Conservation (phyloP, 2,329 filamentous ascomycete species). For the Beauveria rudraprayagi region DNA sequence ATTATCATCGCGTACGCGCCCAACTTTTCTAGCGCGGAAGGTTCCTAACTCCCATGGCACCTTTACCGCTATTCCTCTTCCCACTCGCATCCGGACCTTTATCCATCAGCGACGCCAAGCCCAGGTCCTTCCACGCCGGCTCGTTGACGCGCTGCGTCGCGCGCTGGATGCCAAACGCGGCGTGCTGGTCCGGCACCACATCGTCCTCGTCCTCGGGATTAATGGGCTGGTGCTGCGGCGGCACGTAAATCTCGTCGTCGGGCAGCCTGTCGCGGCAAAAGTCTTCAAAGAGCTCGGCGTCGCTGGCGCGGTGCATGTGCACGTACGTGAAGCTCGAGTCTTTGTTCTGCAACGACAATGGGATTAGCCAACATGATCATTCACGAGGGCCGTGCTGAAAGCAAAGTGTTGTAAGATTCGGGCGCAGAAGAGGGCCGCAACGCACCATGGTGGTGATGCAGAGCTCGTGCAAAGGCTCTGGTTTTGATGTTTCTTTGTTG, state of each 20-base stretch:
- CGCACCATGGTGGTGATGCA: slow-evolving; percentile 1
- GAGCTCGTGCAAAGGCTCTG: background rate
- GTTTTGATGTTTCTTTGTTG: background rate
- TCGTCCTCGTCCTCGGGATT: slow-evolving; percentile 87
- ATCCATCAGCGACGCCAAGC: slow-evolving; percentile 61
- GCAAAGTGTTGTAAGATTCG: no score
- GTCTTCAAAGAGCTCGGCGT: slow-evolving; percentile 74
- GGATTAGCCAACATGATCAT: no score
- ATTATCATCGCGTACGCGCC: background rate
- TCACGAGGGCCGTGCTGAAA: no score
- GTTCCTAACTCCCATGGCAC: slow-evolving; percentile 13
- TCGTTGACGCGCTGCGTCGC: slow-evolving; percentile 66
- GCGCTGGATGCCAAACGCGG: slow-evolving; percentile 76
- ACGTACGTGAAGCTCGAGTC: slow-evolving; percentile 69
- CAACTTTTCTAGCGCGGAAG: slow-evolving; percentile 17
- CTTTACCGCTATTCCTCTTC: slow-evolving; percentile 13
- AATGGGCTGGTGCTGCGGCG: slow-evolving; percentile 68
- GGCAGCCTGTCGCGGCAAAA: slow-evolving; percentile 63
- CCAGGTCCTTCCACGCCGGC: slow-evolving; percentile 71
- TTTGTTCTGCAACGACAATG: slow-evolving; percentile 44
- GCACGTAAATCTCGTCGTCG: slow-evolving; percentile 77
- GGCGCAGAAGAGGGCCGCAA: background rate
- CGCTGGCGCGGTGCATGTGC: slow-evolving; percentile 63
- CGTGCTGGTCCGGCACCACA: slow-evolving; percentile 80
- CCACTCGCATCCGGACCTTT: slow-evolving; percentile 40